Percentiles rank a stretch among this genome's conserved stretches.
These are phyloP conservation scores for Sporothrix euskadiensis DNA, from an alignment of 2,329 filamentous ascomycete species.

Conservation along the genomic window DNA sequence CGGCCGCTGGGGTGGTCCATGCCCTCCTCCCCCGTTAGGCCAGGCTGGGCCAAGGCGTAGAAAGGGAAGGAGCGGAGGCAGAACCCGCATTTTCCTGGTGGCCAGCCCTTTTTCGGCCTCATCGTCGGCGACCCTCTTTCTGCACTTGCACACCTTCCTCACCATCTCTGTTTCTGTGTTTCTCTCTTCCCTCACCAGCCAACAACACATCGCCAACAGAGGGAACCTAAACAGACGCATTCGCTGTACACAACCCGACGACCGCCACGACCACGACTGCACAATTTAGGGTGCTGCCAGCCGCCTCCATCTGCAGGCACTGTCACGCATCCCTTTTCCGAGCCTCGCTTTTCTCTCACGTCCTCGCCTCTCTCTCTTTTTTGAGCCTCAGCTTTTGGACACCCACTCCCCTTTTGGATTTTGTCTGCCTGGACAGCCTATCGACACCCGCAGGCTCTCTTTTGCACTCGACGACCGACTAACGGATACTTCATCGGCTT, in stretches of 20 bases:
- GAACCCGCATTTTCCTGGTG: conserved; percentile 21
- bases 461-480: not conserved
- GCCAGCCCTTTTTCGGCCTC: conserved; percentile 23
- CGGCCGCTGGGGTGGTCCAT: conserved; percentile 18
- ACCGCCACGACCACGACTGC: not conserved
- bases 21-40: conserved; percentile 14
- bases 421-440: not conserved
- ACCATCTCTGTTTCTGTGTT: not conserved
- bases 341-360: conserved; percentile 6
- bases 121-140: conserved; percentile 18
- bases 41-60: conserved; percentile 17
- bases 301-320: not conserved
- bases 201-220: conserved; percentile 5
- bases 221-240: not conserved
- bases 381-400: not conserved
- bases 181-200: conserved; percentile 11
- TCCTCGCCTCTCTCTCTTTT: not conserved
- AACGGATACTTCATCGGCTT: not conserved
- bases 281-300: conserved; percentile 15
- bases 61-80: conserved; percentile 24
- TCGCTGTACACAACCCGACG: not conserved
- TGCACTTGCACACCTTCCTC: conserved; percentile 6
- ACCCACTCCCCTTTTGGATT: not conserved
- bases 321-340: conserved; percentile 13
- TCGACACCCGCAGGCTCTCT: not conserved